A percentile compares a stretch with the other conserved stretches of the same genome.
phyloP scores from a whole-genome alignment of 768 basidiomycete genomes.

The Dentipellis sp. region DNA sequence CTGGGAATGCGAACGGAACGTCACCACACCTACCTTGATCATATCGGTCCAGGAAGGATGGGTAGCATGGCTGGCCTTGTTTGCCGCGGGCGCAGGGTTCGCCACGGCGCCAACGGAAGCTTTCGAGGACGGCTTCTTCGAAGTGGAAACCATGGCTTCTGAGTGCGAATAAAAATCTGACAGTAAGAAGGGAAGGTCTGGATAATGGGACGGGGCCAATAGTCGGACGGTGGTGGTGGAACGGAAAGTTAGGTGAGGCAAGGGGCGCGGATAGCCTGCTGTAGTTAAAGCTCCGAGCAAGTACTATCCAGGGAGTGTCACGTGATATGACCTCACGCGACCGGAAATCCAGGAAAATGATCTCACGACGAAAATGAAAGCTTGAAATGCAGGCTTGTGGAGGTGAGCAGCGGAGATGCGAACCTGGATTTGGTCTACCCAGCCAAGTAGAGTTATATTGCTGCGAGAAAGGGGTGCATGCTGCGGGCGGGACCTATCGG shows the following conservation, averaged over 20 bases:
- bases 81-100: constrained; percentile 16
- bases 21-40: constrained; percentile 27
- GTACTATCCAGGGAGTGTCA: not conserved
- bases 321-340: not conserved
- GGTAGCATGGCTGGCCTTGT: constrained; percentile 14
- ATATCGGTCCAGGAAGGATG: constrained; percentile 47
- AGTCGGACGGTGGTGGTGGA: not conserved
- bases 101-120: not conserved
- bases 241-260: not conserved
- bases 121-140: constrained; percentile 4
- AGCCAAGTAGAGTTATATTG: too few relatives aligned
- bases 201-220: not conserved
- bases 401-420: too few relatives aligned
- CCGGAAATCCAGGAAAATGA: not conserved
- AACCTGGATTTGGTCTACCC: too few relatives aligned
- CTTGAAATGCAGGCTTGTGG: too few relatives aligned
- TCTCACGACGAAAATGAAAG: too few relatives aligned
- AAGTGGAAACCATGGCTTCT: not conserved
- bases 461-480: too few relatives aligned
- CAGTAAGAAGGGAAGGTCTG: not conserved
- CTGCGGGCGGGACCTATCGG: too few relatives aligned
- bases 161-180: not conserved
- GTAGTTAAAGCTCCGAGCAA: not conserved
- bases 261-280: not conserved
- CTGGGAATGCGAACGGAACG: not conserved